Base-by-base conservation (phyloP, 352 stramenopile species). In the Phytophthora hibernalis region DNA sequence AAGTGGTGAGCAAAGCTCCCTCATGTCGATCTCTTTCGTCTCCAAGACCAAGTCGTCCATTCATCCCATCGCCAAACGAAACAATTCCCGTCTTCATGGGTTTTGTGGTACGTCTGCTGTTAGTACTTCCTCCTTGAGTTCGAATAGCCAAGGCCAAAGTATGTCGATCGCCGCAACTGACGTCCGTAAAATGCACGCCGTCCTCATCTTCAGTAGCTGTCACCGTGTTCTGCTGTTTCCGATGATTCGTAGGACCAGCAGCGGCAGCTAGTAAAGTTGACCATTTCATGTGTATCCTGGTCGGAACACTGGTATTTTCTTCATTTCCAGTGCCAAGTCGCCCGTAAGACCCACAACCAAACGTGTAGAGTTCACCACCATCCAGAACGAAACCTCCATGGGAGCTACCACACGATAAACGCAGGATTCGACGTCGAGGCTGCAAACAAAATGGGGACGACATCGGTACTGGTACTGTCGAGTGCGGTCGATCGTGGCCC, bases 141-240 rank as follows among this genome's bases (percentile, higher is more conserved):
- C 48, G 49, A n/a, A 48, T 15, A 0, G 40, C 35, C 0, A 92
- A 61, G 2, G 74, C 53, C 1, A 93, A 70, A 13, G 84, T 93
- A 56, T 93, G 84, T 2, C 84, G 79, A 33, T 91, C 84, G 12
- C 80, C 84, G 24, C 84, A 93, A 54, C 80, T 91, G 15, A 93
- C 63, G 31, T 90, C 82, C 2, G 61, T 72, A 54, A 91, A 92
- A n/a, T 67, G 45, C 13, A 90, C 74, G 0, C 68, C 56, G 26
- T 87, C 68, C 11, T 79, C 61, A 6, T 68, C 53, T 40, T 66
- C 56, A 2, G 61, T 61, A 5, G 24, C n/a, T 5, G 61, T 38
- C 2, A 60, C 26, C 12, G 6, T 51, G 13, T 28, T 56, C 2
- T 60, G 58, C 24, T 45, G 48, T 42, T 74, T 74, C 7, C 60